Conservation (phyloP, 257 asterid species). For the Solanum pimpinellifolium region DNA sequence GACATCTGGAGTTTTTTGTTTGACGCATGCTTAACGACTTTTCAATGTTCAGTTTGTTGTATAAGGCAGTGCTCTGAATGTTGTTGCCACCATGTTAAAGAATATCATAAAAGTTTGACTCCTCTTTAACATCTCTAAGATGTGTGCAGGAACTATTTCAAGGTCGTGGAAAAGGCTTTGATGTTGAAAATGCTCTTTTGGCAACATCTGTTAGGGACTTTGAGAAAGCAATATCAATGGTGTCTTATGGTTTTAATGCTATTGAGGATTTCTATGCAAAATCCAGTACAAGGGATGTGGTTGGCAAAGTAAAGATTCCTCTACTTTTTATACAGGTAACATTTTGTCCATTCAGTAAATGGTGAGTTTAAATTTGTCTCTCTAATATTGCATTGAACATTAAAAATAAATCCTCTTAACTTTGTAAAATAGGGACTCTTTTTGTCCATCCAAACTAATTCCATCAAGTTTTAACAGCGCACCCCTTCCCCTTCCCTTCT, state of each 20-base stretch:
- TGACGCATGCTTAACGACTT: background rate
- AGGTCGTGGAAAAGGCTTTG: constrained; percentile 80
- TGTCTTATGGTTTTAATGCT: constrained; percentile 59
- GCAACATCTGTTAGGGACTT: constrained; percentile 71
- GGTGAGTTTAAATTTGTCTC: background rate
- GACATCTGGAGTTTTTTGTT: background rate
- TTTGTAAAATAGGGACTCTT: background rate
- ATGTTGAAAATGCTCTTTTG: constrained; percentile 64
- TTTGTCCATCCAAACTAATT: background rate
- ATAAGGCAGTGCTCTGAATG: background rate
- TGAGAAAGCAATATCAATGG: constrained; percentile 79
- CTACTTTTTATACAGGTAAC: constrained; percentile 86
- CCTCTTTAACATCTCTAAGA: background rate
- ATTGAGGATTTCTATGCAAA: constrained; percentile 71
- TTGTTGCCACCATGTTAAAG: background rate
- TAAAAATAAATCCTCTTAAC: background rate
- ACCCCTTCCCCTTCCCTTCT: background rate
- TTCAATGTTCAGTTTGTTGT: background rate
- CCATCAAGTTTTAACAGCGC: background rate
- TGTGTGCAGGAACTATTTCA: constrained; percentile 77
- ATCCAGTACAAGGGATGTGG: constrained; percentile 67
- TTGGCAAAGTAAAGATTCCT: constrained; percentile 81
- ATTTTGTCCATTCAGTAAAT: background rate
- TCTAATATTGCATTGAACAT: background rate
- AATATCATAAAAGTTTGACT: background rate